phyloP scores from a whole-genome alignment of 2,329 filamentous ascomycete species.

The Aciculosporium take region DNA sequence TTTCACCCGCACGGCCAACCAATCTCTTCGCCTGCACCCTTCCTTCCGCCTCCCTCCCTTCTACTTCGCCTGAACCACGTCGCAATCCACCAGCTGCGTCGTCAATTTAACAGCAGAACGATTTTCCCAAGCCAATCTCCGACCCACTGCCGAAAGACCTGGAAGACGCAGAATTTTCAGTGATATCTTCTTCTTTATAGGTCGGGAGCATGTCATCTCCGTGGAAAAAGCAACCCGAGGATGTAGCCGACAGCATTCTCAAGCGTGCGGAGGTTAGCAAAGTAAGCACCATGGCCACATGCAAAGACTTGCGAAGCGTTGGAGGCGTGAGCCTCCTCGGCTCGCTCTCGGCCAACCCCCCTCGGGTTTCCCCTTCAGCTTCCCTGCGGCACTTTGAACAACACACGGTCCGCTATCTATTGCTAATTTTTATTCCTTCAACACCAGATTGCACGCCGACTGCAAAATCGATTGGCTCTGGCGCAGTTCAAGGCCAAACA shows the following conservation, averaged over 20 bases:
- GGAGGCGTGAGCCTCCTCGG: neutral
- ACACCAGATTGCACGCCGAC: conserved; percentile 72
- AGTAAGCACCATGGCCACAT: conserved; percentile 31
- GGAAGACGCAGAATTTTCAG: neutral
- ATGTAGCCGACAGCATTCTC: conserved; percentile 53
- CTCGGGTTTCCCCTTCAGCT: too few relatives aligned
- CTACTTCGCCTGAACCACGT: neutral
- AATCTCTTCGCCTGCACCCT: neutral
- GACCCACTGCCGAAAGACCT: neutral
- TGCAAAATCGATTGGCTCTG: conserved; percentile 87
- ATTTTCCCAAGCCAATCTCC: neutral
- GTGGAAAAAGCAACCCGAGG: conserved; percentile 49
- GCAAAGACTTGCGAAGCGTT: neutral
- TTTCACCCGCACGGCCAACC: conserved; percentile 3
- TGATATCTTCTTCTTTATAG: neutral
- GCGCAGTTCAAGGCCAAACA: conserved; percentile 96
- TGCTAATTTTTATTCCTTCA: neutral
- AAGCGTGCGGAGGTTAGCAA: conserved; percentile 63
- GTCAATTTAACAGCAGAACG: neutral
- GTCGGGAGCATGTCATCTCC: conserved; percentile 38
- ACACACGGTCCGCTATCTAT: neutral
- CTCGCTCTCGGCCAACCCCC: neutral
- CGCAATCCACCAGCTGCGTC: neutral
- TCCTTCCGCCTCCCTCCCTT: conserved; percentile 4
- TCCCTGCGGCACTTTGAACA: too few relatives aligned